Conservation (phyloP, 495 filamentous ascomycete genomes). For the Aspergillus bridgeri region DNA sequence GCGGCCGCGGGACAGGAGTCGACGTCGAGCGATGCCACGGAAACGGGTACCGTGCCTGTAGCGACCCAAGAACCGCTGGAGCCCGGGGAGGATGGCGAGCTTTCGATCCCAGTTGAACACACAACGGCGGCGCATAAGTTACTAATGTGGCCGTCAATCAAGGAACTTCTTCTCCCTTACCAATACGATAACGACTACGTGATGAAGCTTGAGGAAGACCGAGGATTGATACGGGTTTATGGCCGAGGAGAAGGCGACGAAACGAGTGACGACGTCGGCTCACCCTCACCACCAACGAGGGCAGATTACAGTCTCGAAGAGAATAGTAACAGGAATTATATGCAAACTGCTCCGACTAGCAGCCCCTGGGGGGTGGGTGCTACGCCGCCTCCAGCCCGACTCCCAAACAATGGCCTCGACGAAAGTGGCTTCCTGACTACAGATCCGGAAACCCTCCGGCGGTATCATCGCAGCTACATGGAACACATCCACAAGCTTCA, state of each 20-base stretch:
- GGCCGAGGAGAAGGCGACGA: conserved; percentile 74
- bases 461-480: conserved; percentile 68
- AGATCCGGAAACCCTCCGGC: conserved; percentile 55
- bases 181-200: conserved; percentile 59
- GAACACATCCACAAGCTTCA: conserved; percentile 83
- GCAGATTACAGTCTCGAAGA: conserved; percentile 24
- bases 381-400: conserved; percentile 9
- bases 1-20: neutral
- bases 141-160: conserved; percentile 66
- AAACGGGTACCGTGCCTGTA: conserved; percentile 2
- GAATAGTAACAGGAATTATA: too few relatives aligned
- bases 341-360: conserved; percentile 24
- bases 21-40: neutral
- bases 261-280: conserved; percentile 31
- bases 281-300: conserved; percentile 17
- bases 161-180: conserved; percentile 47
- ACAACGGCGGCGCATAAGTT: conserved; percentile 77
- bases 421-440: conserved; percentile 63
- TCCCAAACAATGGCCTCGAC: conserved; percentile 49
- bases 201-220: conserved; percentile 70
- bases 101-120: conserved; percentile 73
- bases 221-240: conserved; percentile 72
- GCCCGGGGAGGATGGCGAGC: conserved; percentile 41
- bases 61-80: conserved; percentile 12
- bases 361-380: conserved; percentile 32